Evolutionary conservation across 2,329 filamentous ascomycete genomes (phyloP).

Genomic region (Neocatenulostroma microsporum): DNA sequence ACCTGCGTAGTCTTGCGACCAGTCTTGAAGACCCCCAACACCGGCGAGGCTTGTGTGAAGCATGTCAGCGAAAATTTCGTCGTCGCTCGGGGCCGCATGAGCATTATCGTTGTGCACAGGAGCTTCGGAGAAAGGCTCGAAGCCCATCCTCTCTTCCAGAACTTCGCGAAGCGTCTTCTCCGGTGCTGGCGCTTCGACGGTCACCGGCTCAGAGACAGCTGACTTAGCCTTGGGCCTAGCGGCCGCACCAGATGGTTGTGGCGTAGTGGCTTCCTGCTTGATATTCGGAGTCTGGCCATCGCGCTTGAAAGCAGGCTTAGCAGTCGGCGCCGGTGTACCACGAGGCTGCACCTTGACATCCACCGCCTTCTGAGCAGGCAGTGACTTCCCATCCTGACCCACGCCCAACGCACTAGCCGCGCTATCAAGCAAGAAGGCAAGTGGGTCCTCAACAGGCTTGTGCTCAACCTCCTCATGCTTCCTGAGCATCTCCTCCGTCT

Average conservation of each 20-base stretch:
- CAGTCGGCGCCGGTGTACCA: constrained; percentile 27
- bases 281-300: constrained; percentile 13
- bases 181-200: constrained; percentile 9
- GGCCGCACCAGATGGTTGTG: constrained; percentile 14
- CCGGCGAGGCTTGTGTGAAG: constrained; percentile 6
- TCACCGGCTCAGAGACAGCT: constrained; percentile 6
- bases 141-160: constrained; percentile 24
- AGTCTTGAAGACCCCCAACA: constrained; percentile 7
- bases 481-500: constrained; percentile 47
- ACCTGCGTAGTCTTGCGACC: neutral
- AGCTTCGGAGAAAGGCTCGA: constrained; percentile 5
- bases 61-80: neutral
- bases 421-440: constrained; percentile 49
- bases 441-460: constrained; percentile 46
- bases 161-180: constrained; percentile 24
- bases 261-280: constrained; percentile 31
- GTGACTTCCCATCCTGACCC: constrained; percentile 38
- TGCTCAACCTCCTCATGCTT: constrained; percentile 49
- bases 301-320: constrained; percentile 11
- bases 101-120: neutral
- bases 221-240: constrained; percentile 11
- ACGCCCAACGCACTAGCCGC: constrained; percentile 42
- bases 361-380: constrained; percentile 8
- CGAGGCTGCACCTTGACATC: constrained; percentile 21
- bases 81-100: neutral